These are phyloP conservation scores for Bolboschoenus planiculmis DNA, from an alignment of 176 grass and related monocot genomes.

Conservation along the genomic window DNA sequence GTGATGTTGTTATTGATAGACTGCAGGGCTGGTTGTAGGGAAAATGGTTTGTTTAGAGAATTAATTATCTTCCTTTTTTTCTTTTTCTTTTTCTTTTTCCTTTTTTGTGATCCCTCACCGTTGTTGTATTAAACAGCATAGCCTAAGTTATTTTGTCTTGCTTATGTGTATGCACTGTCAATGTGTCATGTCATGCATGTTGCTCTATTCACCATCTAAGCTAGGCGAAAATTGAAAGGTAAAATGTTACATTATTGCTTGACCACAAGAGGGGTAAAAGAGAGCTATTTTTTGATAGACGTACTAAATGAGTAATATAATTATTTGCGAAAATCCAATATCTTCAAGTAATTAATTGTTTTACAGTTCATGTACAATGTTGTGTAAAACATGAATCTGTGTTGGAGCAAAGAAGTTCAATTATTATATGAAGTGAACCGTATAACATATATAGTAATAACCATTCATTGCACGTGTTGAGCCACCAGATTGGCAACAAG, in stretches of 20 bases:
- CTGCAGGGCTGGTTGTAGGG: constrained; percentile 1
- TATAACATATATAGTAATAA: not conserved
- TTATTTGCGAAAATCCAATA: not conserved
- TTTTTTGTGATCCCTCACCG: constrained; percentile 8
- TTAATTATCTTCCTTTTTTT: constrained; percentile 23
- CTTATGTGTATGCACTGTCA: not conserved
- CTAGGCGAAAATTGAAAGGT: not conserved
- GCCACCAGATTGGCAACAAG: not conserved
- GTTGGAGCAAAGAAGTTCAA: not conserved
- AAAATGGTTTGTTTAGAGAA: constrained; percentile 28
- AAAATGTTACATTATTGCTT: not conserved
- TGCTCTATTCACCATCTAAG: not conserved
- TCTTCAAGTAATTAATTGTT: not conserved
- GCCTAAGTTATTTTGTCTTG: constrained; percentile 24
- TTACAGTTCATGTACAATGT: not conserved
- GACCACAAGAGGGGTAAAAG: not conserved
- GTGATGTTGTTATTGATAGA: constrained; percentile 26
- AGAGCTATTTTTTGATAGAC: not conserved
- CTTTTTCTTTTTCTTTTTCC: not conserved
- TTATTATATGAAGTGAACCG: not conserved
- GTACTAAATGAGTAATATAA: not conserved
- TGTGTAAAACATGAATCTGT: not conserved
- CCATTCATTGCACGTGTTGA: not conserved
- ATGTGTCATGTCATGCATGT: constrained; percentile 4
- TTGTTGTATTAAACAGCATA: constrained; percentile 26